Evolutionary conservation across 768 basidiomycete genomes (phyloP).

Genomic region (Mycena vulgaris): DNA sequence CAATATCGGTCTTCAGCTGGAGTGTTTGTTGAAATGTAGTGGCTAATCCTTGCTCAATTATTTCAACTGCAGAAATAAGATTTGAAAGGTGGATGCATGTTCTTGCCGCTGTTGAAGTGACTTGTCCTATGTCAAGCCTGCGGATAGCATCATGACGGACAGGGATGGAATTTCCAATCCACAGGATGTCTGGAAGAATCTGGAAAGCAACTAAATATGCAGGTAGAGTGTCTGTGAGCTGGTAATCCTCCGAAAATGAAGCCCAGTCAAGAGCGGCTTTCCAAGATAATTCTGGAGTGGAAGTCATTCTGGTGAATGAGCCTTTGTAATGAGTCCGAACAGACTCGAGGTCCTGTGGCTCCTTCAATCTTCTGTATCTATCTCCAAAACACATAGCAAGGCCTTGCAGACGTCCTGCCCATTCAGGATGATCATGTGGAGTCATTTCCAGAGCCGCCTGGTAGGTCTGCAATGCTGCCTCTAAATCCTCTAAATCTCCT

Average conservation of each 20-base stretch:
- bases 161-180: conserved; percentile 1
- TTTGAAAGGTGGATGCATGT: neutral
- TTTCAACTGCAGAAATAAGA: neutral
- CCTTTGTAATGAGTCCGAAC: neutral
- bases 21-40: conserved; percentile 9
- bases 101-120: neutral
- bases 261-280: neutral
- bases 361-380: neutral
- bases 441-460: neutral
- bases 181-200: neutral
- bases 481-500: neutral
- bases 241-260: neutral
- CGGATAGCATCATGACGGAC: neutral
- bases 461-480: neutral
- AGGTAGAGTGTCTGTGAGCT: neutral
- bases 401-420: neutral
- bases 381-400: neutral
- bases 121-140: neutral
- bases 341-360: neutral
- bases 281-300: neutral
- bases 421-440: neutral
- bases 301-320: neutral
- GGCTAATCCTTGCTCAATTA: neutral
- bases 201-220: neutral
- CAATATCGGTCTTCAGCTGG: neutral